Conservation (phyloP, 2,329 filamentous ascomycete species). For the Beauveria asiatica region DNA sequence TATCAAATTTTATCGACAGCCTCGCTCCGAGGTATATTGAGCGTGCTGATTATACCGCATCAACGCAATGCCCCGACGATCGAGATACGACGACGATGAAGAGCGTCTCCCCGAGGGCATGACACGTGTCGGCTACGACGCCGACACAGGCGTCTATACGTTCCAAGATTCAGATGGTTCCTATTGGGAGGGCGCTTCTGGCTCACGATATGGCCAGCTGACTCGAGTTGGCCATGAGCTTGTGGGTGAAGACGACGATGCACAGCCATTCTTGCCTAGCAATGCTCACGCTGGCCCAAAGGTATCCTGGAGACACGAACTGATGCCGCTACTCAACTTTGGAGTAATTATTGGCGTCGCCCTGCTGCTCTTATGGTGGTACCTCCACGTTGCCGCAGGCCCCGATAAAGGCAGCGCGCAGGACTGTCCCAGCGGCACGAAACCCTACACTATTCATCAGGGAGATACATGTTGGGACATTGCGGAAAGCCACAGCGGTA, state of each 20-base stretch:
- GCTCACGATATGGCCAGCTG: slow-evolving; percentile 40
- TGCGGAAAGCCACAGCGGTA: slow-evolving; percentile 32
- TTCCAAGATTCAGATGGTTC: slow-evolving; percentile 41
- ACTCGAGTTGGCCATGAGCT: slow-evolving; percentile 28
- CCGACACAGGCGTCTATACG: slow-evolving; percentile 44
- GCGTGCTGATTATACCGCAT: neutral
- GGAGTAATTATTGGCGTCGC: slow-evolving; percentile 44
- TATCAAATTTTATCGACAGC: neutral
- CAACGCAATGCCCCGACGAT: slow-evolving; percentile 31
- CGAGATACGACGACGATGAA: slow-evolving; percentile 37
- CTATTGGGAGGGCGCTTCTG: slow-evolving; percentile 42
- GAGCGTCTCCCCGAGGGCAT: slow-evolving; percentile 48
- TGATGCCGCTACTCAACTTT: slow-evolving; percentile 51
- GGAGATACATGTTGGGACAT: slow-evolving; percentile 49
- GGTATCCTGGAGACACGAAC: slow-evolving; percentile 41
- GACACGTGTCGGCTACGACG: slow-evolving; percentile 46
- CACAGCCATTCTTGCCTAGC: slow-evolving; percentile 23
- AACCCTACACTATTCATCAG: slow-evolving; percentile 30
- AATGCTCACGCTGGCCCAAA: slow-evolving; percentile 15
- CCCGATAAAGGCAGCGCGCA: slow-evolving; percentile 14
- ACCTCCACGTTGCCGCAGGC: slow-evolving; percentile 28
- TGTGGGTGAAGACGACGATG: slow-evolving; percentile 16
- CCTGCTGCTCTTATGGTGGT: slow-evolving; percentile 42
- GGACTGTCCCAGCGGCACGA: slow-evolving; percentile 23
- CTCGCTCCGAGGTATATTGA: too few relatives aligned